Evolutionary conservation across 805 yeast genomes (phyloP).

Genomic region (Ogataea ramenticola): DNA sequence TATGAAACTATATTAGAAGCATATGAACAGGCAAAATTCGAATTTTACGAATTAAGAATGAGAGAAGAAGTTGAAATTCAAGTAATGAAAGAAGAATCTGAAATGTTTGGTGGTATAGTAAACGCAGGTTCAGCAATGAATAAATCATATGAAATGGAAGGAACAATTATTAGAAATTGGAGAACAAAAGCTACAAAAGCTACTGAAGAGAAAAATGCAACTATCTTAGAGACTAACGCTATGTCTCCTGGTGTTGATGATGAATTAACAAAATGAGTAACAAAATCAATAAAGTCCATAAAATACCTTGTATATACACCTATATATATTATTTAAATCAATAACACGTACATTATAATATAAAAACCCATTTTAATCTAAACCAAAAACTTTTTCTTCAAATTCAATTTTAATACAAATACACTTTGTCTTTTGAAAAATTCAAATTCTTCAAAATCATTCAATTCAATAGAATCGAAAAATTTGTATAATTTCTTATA

Average conservation of each 20-base stretch:
- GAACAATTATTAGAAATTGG: conserved; percentile 67
- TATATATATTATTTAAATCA: no score
- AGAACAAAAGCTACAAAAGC: conserved; percentile 57
- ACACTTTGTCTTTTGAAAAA: conserved; percentile 32
- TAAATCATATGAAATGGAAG: conserved; percentile 66
- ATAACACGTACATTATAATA: no score
- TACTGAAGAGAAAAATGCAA: conserved; percentile 51
- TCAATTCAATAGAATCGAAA: conserved; percentile 24
- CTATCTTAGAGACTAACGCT: conserved; percentile 8
- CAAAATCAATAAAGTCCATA: no score
- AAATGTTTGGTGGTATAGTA: conserved; percentile 77
- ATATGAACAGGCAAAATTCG: conserved; percentile 80
- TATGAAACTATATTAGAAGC: conserved; percentile 47
- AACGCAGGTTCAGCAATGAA: conserved; percentile 53
- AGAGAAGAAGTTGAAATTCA: conserved; percentile 69
- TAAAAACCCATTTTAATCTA: background rate
- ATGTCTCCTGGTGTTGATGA: conserved; percentile 16
- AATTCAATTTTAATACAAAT: conserved; percentile 30
- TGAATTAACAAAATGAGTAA: no score
- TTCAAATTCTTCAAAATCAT: conserved; percentile 27
- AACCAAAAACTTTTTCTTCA: conserved; percentile 6
- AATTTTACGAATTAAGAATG: conserved; percentile 82
- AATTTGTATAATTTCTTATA: conserved; percentile 25
- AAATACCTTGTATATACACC: background rate
- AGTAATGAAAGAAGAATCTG: conserved; percentile 74